These are phyloP conservation scores for Cornus suecica DNA, from an alignment of 148 eudicot genomes.

Conservation along the genomic window DNA sequence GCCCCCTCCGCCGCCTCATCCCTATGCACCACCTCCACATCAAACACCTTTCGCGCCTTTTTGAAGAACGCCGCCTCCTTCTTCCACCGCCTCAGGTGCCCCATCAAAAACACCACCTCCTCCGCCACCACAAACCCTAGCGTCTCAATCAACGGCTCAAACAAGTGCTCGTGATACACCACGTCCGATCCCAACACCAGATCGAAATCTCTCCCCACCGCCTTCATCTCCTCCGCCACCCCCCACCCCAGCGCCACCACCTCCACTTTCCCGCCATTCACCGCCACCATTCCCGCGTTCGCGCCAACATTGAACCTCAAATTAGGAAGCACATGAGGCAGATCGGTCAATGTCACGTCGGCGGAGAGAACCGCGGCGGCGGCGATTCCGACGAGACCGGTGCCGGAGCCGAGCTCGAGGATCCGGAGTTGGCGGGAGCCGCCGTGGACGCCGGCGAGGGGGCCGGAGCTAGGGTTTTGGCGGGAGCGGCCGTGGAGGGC, in stretches of 20 bases:
- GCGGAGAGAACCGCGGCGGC: conserved; percentile 71
- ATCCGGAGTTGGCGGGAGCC: conserved; percentile 40
- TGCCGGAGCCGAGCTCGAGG: conserved; percentile 85
- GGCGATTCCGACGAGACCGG: conserved; percentile 74
- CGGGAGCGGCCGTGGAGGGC: conserved; percentile 44
- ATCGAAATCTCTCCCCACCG: conserved; percentile 53
- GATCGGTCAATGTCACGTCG: conserved; percentile 71
- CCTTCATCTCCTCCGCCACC: conserved; percentile 49
- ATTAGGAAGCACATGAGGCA: conserved; percentile 60
- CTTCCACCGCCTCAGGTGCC: conserved; percentile 87
- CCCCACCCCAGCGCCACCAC: conserved; percentile 78
- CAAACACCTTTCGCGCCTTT: conserved; percentile 63
- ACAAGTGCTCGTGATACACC: conserved; percentile 78
- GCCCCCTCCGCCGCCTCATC: conserved; percentile 47
- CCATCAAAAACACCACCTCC: conserved; percentile 66
- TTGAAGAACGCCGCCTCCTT: conserved; percentile 72
- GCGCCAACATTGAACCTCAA: conserved; percentile 47
- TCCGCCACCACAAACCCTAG: conserved; percentile 43
- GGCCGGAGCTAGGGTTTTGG: conserved; percentile 4
- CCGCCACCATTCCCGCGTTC: conserved; percentile 28
- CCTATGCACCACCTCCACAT: conserved; percentile 45
- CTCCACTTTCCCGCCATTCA: conserved; percentile 40
- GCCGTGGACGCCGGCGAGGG: conserved; percentile 13
- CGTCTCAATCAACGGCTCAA: conserved; percentile 58
- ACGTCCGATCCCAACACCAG: conserved; percentile 69